Base-by-base conservation (phyloP, 2,329 filamentous ascomycete species). In the Penicillium verrucosum region DNA sequence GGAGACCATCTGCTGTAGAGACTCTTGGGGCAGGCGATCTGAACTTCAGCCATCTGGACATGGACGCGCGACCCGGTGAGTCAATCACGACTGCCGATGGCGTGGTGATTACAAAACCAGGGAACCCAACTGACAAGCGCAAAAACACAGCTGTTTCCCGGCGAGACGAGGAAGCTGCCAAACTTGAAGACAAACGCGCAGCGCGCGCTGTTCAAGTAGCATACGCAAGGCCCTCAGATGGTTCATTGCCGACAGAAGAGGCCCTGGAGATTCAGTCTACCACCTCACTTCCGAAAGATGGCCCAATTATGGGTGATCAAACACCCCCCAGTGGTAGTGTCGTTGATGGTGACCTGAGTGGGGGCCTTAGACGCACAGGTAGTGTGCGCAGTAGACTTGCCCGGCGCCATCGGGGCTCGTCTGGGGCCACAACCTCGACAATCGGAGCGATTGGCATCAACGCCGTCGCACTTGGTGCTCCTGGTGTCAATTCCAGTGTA, bases 11-110 rank as follows among this genome's bases (percentile, higher is more conserved):
- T 12, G 92, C 94, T 1, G 84, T 97, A 2, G 91, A 93, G 68
- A 97, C 94, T 0, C 80, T 99, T 48, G 94, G 94, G 12, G 86
- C 85, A 67, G 94, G 94, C 5, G 90, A 97, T 68, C 79, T 99
- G 46, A 96, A 90, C 71, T 82, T 97, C 55, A 92, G 90, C 67
- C 90, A 96, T 68, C 80, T 97, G 41, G 93, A 93, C 34, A 89
- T 97, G 54, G 73, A 75, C 56, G 63, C 68, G 12, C 65, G 70
- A 4, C 61, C 69, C 1, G 73, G 71, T 11, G 71, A 70, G 14
- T 66, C 69, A 11, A 61, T 75, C 25, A 73, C 70, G 27, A 75
- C 73, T 5, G 65, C 70, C 6, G 75, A 77, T 57, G 73, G 73
- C 1, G 70, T 73, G 34, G 68, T 73, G 8, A 70, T 74, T 30